These are phyloP conservation scores for Serendipita sp. DNA, from an alignment of 768 basidiomycete genomes.

Conservation along the genomic window DNA sequence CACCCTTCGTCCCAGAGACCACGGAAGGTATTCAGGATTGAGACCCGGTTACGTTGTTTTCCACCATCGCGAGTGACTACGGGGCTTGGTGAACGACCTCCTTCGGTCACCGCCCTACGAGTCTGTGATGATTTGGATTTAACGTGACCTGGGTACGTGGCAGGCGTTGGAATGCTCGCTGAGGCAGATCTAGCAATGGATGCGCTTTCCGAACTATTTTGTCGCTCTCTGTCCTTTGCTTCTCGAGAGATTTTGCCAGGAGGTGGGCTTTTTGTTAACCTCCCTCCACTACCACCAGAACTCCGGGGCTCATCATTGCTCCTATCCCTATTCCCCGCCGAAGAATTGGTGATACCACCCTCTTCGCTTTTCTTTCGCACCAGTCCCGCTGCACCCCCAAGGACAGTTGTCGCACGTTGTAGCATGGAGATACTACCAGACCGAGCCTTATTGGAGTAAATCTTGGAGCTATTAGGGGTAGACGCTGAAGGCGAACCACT, in stretches of 20 bases:
- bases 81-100: background rate
- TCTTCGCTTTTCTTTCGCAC: slow-evolving; percentile 73
- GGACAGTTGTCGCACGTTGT: slow-evolving; percentile 83
- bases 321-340: background rate
- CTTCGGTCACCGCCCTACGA: slow-evolving; percentile 14
- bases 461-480: slow-evolving; percentile 44
- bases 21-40: slow-evolving; percentile 69
- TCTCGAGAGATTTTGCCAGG: background rate
- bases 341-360: slow-evolving; percentile 18
- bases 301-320: slow-evolving; percentile 40
- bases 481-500: slow-evolving; percentile 50
- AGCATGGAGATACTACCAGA: slow-evolving; percentile 91
- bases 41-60: slow-evolving; percentile 47
- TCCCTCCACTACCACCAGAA: slow-evolving; percentile 45
- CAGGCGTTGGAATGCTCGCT: slow-evolving; percentile 28
- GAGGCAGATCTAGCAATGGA: slow-evolving; percentile 27
- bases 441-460: slow-evolving; percentile 49
- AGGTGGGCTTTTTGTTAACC: slow-evolving; percentile 56
- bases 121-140: slow-evolving; percentile 28
- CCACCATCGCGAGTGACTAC: slow-evolving; percentile 17
- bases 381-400: slow-evolving; percentile 62
- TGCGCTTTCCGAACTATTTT: slow-evolving; percentile 31
- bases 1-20: slow-evolving; percentile 87
- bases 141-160: slow-evolving; percentile 37
- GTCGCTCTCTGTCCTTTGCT: slow-evolving; percentile 26